Conservation (phyloP, 192 early-diverging fungal genomes). For the Podila minutissima region DNA sequence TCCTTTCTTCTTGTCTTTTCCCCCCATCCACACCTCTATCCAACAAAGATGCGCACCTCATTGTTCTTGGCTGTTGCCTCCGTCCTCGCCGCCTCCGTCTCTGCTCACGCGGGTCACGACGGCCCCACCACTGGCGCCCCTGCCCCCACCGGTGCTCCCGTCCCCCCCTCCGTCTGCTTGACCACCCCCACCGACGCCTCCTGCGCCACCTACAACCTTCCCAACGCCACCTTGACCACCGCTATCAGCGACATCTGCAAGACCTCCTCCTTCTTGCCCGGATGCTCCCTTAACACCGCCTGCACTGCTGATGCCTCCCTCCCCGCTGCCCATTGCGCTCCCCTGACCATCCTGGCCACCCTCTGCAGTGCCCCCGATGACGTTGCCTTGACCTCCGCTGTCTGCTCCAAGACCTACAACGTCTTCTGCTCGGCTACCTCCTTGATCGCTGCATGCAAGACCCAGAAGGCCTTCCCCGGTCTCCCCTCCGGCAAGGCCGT, state of each 20-base stretch:
- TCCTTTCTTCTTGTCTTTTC: neutral
- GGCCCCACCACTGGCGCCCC: constrained; percentile 10
- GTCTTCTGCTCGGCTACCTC: constrained; percentile 32
- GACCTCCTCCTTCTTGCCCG: constrained; percentile 36
- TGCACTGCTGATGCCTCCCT: constrained; percentile 27
- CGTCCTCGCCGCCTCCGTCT: constrained; percentile 19
- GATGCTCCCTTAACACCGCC: constrained; percentile 49
- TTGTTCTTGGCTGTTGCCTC: constrained; percentile 31
- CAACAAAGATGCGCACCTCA: constrained; percentile 28
- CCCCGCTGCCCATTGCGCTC: constrained; percentile 27
- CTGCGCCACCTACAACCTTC: constrained; percentile 31
- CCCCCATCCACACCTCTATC: neutral
- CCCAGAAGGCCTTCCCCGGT: constrained; percentile 35
- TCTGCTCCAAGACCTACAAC: constrained; percentile 33
- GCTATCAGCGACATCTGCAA: constrained; percentile 39
- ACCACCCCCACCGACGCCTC: constrained; percentile 31
- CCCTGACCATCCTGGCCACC: constrained; percentile 34
- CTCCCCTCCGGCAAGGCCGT: constrained; percentile 44
- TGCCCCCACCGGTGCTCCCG: neutral
- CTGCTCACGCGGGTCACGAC: constrained; percentile 34
- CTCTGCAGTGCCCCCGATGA: constrained; percentile 42
- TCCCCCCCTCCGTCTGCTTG: constrained; percentile 36
- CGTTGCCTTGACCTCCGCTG: constrained; percentile 14
- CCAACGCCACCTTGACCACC: constrained; percentile 22
- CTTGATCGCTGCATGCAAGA: constrained; percentile 38